phyloP scores from a whole-genome alignment of 768 basidiomycete genomes.

The Cystobasidium ongulense region DNA sequence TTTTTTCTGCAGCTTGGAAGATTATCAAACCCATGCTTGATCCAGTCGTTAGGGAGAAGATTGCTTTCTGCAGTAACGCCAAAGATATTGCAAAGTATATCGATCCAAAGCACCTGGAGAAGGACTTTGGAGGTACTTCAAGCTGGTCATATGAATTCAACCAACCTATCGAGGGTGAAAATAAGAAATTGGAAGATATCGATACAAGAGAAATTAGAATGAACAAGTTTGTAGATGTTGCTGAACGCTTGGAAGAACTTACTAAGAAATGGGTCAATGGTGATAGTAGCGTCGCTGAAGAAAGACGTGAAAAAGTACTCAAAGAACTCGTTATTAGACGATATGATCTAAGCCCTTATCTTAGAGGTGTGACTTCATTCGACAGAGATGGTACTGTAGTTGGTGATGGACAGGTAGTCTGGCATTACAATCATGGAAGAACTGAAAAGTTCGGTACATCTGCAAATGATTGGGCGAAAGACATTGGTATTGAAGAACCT shows the following conservation, averaged over 20 bases:
- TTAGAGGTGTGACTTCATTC: constrained; percentile 32
- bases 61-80: constrained; percentile 23
- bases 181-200: constrained; percentile 20
- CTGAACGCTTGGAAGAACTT: neutral
- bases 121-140: constrained; percentile 36
- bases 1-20: constrained; percentile 40
- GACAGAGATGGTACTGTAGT: constrained; percentile 36
- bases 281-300: neutral
- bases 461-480: constrained; percentile 7
- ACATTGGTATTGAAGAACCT: constrained; percentile 21
- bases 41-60: constrained; percentile 38
- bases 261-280: constrained; percentile 23
- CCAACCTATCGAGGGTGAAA: constrained; percentile 34
- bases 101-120: constrained; percentile 34
- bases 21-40: constrained; percentile 39
- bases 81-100: constrained; percentile 1
- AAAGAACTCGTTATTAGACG: constrained; percentile 13
- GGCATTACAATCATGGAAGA: constrained; percentile 24
- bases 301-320: neutral
- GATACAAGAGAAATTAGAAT: neutral
- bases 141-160: constrained; percentile 35
- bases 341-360: constrained; percentile 22
- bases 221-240: neutral
- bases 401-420: constrained; percentile 27
- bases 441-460: constrained; percentile 21